Evolutionary conservation across 139 green algal genomes (phyloP), one percentile per base, ranked within the genome.

Genomic region (Eudorina sp.): DNA sequence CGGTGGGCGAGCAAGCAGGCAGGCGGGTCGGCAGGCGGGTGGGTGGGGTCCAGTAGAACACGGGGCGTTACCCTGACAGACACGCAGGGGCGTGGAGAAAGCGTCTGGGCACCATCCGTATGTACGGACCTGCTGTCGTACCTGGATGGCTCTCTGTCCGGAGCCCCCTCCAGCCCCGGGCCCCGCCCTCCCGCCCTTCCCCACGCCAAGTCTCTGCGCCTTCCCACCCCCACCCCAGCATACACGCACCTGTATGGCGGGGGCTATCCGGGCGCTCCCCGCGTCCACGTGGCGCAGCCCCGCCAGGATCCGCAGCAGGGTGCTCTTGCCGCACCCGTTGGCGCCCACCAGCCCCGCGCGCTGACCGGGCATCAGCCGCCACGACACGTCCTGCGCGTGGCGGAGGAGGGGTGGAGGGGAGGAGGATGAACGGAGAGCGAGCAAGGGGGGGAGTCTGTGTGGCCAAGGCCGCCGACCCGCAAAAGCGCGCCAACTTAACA

Each of bases 311-410:
- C 89, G 90, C 8, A 97, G 90, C 74, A 97, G 91, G 14, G 94
- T 95, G 46, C 43, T 89, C 90, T 97, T 97, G 84, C 94, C 94
- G 41, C 86, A 89, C 1, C 94, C 94, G 78, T 97, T 97, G 43
- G 92, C 86, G 0, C 94, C 94, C 7, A 97, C 93, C 14, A 97
- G 88, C 4, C 92, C 93, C 29, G 90, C 89, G 3, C 90, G 75
- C 70, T 95, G 89, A 40, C 93, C 93, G 21, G 91, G 92, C 91
- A 95, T 90, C 53, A 96, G 43, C 23, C 81, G 75, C 90, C 90
- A 94, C 0, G 66, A 87, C 21, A 94, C 91, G 21, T 93, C 93
- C 80, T 93, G 73, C 2, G 53, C 4, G 1, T n/a, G 19, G 19
- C 1, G 0, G 55, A 7, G 13, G 13, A 53, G 18, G 38, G 40